phyloP scores from a whole-genome alignment of 805 yeast genomes.

The Komagataella pseudopastoris region DNA sequence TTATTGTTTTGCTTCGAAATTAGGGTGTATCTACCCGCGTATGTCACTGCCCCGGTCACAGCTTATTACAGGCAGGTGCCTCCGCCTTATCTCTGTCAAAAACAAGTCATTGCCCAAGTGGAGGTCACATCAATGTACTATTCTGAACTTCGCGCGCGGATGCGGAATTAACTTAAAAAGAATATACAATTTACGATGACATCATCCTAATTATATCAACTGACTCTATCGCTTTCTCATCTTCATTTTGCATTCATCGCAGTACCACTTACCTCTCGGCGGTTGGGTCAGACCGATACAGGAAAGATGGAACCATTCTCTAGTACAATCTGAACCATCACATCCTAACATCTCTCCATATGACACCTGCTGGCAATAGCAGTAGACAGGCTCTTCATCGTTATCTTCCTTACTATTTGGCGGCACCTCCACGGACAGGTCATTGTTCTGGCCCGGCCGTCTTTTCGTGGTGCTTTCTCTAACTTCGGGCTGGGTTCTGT shows the following conservation, averaged over 20 bases:
- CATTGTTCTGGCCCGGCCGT: neutral
- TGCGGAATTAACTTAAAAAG: no score
- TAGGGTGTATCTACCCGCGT: neutral
- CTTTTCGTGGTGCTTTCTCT: neutral
- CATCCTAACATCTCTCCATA: constrained; percentile 99
- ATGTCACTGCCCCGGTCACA: neutral
- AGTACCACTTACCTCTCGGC: constrained; percentile 80
- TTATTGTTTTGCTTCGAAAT: neutral
- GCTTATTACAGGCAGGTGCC: neutral
- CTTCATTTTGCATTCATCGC: constrained; percentile 42
- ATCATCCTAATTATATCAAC: no score
- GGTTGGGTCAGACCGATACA: constrained; percentile 80
- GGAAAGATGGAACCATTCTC: constrained; percentile 94
- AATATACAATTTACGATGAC: neutral
- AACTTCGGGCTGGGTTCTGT: neutral
- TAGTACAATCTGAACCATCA: constrained; percentile 83
- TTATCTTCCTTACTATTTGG: neutral
- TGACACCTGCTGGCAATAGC: constrained; percentile 94
- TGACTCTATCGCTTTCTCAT: neutral
- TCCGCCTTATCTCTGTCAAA: neutral
- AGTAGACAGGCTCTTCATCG: constrained; percentile 68
- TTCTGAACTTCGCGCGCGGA: no score
- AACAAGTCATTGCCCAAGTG: no score
- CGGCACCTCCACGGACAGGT: neutral
- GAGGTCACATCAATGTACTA: no score